These are phyloP conservation scores for Parmelia sp. DNA, from an alignment of 495 filamentous ascomycete species.

Conservation along the genomic window DNA sequence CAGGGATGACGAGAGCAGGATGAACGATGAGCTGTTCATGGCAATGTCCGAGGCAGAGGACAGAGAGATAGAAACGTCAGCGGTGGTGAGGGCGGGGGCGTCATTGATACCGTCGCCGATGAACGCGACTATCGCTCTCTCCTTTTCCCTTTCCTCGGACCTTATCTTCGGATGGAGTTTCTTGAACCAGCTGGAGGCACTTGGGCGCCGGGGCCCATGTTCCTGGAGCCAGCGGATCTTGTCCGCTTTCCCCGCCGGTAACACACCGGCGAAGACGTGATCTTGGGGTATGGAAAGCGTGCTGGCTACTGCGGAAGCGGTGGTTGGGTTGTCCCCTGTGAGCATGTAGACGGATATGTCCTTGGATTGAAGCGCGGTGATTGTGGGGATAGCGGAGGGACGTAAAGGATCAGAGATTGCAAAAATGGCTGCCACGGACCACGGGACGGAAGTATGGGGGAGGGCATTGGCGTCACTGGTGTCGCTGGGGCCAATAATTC, in stretches of 20 bases:
- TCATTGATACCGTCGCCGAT: slow-evolving; percentile 90
- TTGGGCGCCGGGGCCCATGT: slow-evolving; percentile 55
- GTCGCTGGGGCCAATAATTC: slow-evolving; percentile 19
- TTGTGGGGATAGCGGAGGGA: slow-evolving; percentile 60
- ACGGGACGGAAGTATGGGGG: slow-evolving; percentile 1
- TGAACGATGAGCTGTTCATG: slow-evolving; percentile 73
- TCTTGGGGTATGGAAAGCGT: slow-evolving; percentile 65
- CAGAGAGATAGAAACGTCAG: slow-evolving; percentile 80
- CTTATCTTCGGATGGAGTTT: slow-evolving; percentile 50
- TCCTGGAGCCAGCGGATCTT: slow-evolving; percentile 75
- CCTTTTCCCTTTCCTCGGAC: slow-evolving; percentile 7
- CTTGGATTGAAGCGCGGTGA: slow-evolving; percentile 58
- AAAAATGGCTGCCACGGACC: slow-evolving; percentile 44
- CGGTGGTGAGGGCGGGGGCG: slow-evolving; percentile 68
- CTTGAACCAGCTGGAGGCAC: slow-evolving; percentile 59
- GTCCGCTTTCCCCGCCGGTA: slow-evolving; percentile 78
- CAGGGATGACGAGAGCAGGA: slow-evolving; percentile 72
- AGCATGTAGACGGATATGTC: slow-evolving; percentile 83
- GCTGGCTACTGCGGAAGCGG: slow-evolving; percentile 68
- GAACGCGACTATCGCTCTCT: slow-evolving; percentile 48
- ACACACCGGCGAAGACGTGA: slow-evolving; percentile 81
- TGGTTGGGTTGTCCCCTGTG: slow-evolving; percentile 73
- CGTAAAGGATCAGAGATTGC: slow-evolving; percentile 69
- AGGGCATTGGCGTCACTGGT: slow-evolving; percentile 24
- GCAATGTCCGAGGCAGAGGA: slow-evolving; percentile 81